phyloP scores from a whole-genome alignment of 768 basidiomycete species.

The Amanita fuliginea region DNA sequence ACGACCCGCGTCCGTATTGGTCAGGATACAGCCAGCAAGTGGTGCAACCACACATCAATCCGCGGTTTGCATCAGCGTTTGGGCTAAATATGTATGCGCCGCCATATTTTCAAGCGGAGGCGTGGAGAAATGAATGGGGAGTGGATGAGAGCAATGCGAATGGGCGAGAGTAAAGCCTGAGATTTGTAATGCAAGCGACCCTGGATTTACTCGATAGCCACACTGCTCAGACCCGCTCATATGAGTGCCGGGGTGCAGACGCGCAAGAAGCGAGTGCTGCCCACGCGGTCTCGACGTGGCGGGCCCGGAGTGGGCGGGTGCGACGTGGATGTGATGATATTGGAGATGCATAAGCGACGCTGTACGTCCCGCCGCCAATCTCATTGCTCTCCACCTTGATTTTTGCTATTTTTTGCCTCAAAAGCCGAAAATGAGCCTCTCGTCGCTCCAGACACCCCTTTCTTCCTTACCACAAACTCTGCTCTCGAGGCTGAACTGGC shows the following conservation, averaged over 20 bases:
- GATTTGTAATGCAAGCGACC: no score
- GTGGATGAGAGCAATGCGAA: constrained; percentile 13
- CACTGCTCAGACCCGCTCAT: constrained; percentile 2
- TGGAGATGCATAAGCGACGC: constrained; percentile 71
- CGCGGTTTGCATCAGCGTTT: constrained; percentile 61
- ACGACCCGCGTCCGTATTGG: constrained; percentile 4
- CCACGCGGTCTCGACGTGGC: constrained; percentile 70
- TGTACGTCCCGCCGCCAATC: constrained; percentile 33
- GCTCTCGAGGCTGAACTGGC: constrained; percentile 34
- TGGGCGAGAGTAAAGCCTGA: no score
- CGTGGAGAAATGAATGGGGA: constrained; percentile 31
- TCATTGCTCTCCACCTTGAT: neutral
- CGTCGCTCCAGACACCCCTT: constrained; percentile 52
- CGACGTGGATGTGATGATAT: constrained; percentile 74
- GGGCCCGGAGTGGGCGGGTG: constrained; percentile 70
- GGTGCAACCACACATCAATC: constrained; percentile 81
- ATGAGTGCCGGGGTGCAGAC: constrained; percentile 30
- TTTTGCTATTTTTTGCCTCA: neutral
- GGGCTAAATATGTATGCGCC: constrained; percentile 32
- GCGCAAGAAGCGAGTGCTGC: constrained; percentile 71
- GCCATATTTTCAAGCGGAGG: constrained; percentile 8
- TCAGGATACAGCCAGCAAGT: constrained; percentile 10
- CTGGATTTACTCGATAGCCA: no score
- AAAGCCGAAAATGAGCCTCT: constrained; percentile 64
- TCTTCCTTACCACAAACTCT: constrained; percentile 69